Evolutionary conservation across 2,329 filamentous ascomycete species (phyloP).

Genomic region (Cadophora sp.): DNA sequence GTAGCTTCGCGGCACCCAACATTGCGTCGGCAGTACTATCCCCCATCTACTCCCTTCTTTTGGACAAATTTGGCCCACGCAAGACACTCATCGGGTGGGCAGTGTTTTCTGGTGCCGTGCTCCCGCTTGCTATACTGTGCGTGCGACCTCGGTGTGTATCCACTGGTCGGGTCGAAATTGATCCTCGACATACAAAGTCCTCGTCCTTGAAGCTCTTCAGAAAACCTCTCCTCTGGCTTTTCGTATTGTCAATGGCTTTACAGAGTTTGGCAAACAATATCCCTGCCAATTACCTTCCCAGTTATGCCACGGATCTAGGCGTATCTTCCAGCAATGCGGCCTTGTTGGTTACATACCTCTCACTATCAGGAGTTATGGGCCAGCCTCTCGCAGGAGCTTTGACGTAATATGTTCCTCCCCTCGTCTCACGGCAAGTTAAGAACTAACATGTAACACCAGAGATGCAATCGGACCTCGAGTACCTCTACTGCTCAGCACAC

Average conservation of each 20-base stretch:
- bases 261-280: not conserved
- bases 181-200: not conserved
- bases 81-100: not conserved
- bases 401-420: not conserved
- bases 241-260: not conserved
- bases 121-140: not conserved
- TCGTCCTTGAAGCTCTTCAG: not conserved
- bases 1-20: constrained; percentile 1
- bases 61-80: not conserved
- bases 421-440: not conserved
- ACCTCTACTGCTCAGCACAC: not conserved
- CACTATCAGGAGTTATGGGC: not conserved
- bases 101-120: not conserved
- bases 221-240: not conserved
- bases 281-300: not conserved
- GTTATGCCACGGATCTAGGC: not conserved
- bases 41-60: not conserved
- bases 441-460: not conserved
- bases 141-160: not conserved
- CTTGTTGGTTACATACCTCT: not conserved
- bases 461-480: not conserved
- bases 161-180: not conserved
- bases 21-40: not conserved
- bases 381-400: constrained; percentile 3
- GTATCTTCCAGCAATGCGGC: constrained; percentile 7